phyloP scores from a whole-genome alignment of 2,329 filamentous ascomycete species.

The Alternaria viburni region DNA sequence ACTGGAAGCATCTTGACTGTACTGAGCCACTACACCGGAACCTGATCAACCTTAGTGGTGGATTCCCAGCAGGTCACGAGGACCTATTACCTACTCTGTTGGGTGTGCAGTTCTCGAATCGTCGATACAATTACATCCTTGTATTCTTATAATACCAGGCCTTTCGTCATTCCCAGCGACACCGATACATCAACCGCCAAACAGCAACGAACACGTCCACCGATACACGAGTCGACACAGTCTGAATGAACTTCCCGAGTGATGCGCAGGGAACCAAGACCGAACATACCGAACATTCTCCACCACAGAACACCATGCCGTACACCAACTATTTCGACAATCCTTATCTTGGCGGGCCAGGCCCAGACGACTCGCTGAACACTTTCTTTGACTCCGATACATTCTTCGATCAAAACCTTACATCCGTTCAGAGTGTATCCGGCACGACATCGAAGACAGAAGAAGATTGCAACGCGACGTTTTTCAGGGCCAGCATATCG shows the following conservation, averaged over 20 bases:
- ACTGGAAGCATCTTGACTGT: constrained; percentile 26
- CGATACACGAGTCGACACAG: constrained; percentile 2
- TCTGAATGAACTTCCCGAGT: constrained; percentile 31
- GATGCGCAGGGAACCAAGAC: constrained; percentile 31
- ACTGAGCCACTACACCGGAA: constrained; percentile 20
- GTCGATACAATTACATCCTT: constrained; percentile 29
- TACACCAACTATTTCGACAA: constrained; percentile 26
- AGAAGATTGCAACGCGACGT: constrained; percentile 19
- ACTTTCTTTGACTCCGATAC: constrained; percentile 37
- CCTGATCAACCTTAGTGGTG: constrained; percentile 24
- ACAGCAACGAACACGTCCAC: neutral
- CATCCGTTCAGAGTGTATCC: constrained; percentile 27
- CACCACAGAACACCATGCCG: constrained; percentile 15
- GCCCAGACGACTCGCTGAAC: constrained; percentile 33
- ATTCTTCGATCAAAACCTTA: constrained; percentile 35
- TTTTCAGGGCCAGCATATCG: constrained; percentile 21
- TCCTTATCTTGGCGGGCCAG: constrained; percentile 29
- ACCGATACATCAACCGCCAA: neutral
- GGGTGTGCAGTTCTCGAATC: constrained; percentile 26
- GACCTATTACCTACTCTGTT: constrained; percentile 21
- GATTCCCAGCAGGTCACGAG: constrained; percentile 22
- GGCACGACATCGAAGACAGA: constrained; percentile 23
- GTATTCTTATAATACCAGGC: constrained; percentile 16
- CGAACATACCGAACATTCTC: constrained; percentile 35
- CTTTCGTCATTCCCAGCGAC: constrained; percentile 2